A percentile compares a stretch with the other conserved stretches of the same genome.
phyloP scores from a whole-genome alignment of 371 early-diverging fungal species.

The Cokeromyces recurvatus region DNA sequence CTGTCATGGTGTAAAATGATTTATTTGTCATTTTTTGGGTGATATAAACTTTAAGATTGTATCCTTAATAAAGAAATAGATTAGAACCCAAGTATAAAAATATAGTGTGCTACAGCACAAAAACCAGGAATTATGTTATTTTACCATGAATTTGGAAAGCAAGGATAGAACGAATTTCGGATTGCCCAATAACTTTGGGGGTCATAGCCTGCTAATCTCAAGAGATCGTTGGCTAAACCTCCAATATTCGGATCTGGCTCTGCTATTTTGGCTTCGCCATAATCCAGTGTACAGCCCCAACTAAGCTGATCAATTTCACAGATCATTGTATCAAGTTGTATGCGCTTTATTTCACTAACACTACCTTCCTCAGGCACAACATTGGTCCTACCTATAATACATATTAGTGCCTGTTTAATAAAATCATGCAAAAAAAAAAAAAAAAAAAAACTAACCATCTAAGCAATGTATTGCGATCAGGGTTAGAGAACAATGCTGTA shows the following conservation, averaged over 20 bases:
- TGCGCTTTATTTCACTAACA: constrained; percentile 1
- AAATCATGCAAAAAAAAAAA: constrained; percentile 5
- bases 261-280: constrained; percentile 18
- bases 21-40: constrained; percentile 11
- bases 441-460: constrained; percentile 12
- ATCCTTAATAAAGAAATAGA: constrained; percentile 11
- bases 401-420: constrained; percentile 7
- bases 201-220: constrained; percentile 12
- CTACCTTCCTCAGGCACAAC: constrained; percentile 7
- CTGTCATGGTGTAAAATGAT: constrained; percentile 5
- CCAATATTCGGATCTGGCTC: constrained; percentile 12
- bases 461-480: constrained; percentile 6
- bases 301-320: constrained; percentile 18
- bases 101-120: constrained; percentile 1
- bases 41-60: constrained; percentile 7
- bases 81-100: constrained; percentile 5
- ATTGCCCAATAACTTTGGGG: constrained; percentile 1
- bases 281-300: constrained; percentile 14
- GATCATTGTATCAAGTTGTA: constrained; percentile 17
- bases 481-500: constrained; percentile 9
- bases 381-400: constrained; percentile 14
- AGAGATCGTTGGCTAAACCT: constrained; percentile 10
- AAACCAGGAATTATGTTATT: constrained; percentile 4
- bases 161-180: background rate
- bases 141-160: constrained; percentile 19